Base-by-base conservation (phyloP, 2,329 filamentous ascomycete species). In the Annulohypoxylon truncatum region DNA sequence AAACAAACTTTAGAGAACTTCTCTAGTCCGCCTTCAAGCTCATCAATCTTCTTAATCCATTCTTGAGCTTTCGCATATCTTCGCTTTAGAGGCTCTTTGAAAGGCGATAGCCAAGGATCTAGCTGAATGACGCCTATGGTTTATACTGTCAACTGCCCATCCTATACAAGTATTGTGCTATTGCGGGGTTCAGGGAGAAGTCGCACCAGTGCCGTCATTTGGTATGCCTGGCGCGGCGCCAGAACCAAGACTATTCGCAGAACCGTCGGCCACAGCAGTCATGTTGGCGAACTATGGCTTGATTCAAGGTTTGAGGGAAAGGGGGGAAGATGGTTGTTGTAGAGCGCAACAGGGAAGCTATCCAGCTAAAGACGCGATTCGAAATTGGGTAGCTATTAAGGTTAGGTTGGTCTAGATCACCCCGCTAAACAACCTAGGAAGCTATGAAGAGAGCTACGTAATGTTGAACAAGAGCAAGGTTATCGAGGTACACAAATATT, bases 41-140 rank as follows among this genome's bases (percentile, higher is more conserved):
- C 86, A 68, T 97, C 83, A 76, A 99, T 92, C 26, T 82, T 90
- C 77, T 92, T 89, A 75, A 97, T 92, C 96, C 95, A 98, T 63
- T 92, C 83, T 73, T 96, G 90, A 9, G 94, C 89, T 77, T 92
- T 93, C 62, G 86, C 81, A 79, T 90, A 97, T 76, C 96, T 89
- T 66, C 88, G 86, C 78, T 88, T 90, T 69, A 99, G 84, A 29
- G 90, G 83, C 59, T 91, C 92, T 74, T 89, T 87, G 84, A 96
- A 97, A 3, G 96, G 95, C 55, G 88, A 87, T 57, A 99, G 89
- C 88, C 91, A 98, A 47, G 94, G 93, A 77, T 99, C 96, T 64
- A 98, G 85, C 78, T 92, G 83, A 70, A 96, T 81, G 55, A 97
- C 94, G 73, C 95, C 96, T 97, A 64, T 54, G 44, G 56, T 65